Base-by-base conservation (phyloP, 306 rosid species). In the Lupinus albus region DNA sequence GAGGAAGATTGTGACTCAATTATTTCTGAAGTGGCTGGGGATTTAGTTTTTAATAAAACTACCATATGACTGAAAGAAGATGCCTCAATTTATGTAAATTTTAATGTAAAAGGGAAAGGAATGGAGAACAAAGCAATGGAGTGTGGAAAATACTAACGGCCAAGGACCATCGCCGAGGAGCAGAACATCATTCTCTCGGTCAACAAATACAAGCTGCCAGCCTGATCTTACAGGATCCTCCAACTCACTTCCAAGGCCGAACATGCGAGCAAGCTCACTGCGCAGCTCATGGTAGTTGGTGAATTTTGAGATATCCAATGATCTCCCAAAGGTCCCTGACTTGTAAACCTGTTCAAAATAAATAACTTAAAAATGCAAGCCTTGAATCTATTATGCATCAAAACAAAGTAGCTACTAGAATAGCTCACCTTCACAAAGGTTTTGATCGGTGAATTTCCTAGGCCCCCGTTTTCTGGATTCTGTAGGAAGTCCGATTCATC, bases 121-220 rank as follows among this genome's bases (percentile, higher is more conserved):
- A 14, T 16, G 11, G 38, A 35, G 51, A 17, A 60, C 47, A 63
- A 14, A 14, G 66, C n/a, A 61, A 25, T 14, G 35, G 8, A 56
- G 1, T 51, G 10, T 21, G 14, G 30, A 33, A 49, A 33, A 49
- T 58, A 68, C 83, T 74, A 48, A 79, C 83, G 76, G 83, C 83
- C 83, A 79, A 0, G 83, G 83, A 62, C 76, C 83, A 74, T 91
- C 96, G 16, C 97, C 97, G 1, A 91, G 91, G 77, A 91, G 96
- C 83, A 88, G 96, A 77, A 88, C 86, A 45, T 91, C 96, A 71
- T 85, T 91, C 95, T 88, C 96, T 82, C 89, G 87, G 86, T 88
- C 97, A 64, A 91, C 94, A 49, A 91, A 88, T 83, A 91, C 96
- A 91, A 91, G 97, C 97, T 91, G 95, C 97, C 97, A 91, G 97